Conservation (phyloP, 2,329 filamentous ascomycete species). For the Penicillium crustosum region DNA sequence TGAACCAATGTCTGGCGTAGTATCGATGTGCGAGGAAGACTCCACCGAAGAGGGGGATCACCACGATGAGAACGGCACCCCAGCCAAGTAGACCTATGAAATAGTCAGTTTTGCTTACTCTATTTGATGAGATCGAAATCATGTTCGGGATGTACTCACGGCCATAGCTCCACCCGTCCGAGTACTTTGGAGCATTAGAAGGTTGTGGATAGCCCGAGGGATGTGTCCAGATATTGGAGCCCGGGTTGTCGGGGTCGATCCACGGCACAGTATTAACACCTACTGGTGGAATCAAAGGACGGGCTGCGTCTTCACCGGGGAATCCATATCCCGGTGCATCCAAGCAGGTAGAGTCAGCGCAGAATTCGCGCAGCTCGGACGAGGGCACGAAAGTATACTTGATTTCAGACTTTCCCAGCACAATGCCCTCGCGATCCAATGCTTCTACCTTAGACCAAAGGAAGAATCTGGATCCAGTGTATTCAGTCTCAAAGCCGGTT, state of each 20-base stretch:
- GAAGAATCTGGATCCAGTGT: slow-evolving; percentile 31
- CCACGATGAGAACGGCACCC: slow-evolving; percentile 7
- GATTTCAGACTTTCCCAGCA: slow-evolving; percentile 35
- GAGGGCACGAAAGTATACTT: slow-evolving; percentile 42
- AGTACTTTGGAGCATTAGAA: slow-evolving; percentile 1
- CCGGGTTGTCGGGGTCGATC: slow-evolving; percentile 31
- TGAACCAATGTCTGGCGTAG: slow-evolving; percentile 13
- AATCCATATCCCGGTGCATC: slow-evolving; percentile 33
- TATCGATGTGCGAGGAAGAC: slow-evolving; percentile 14
- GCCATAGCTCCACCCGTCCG: slow-evolving; percentile 4
- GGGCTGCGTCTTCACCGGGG: slow-evolving; percentile 29
- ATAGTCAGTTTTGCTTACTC: background rate
- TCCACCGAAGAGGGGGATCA: slow-evolving; percentile 11
- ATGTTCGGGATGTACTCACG: slow-evolving; percentile 9
- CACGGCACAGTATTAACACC: slow-evolving; percentile 37
- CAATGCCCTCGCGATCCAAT: slow-evolving; percentile 32
- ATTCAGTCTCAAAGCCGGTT: slow-evolving; percentile 42
- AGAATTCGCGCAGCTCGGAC: slow-evolving; percentile 34
- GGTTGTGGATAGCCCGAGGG: slow-evolving; percentile 18
- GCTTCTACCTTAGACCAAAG: slow-evolving; percentile 39
- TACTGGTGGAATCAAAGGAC: slow-evolving; percentile 30
- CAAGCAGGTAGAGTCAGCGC: slow-evolving; percentile 30
- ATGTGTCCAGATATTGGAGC: slow-evolving; percentile 20
- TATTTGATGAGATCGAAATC: background rate
- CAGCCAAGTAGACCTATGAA: slow-evolving; percentile 13